Percentiles rank a stretch among this genome's conserved stretches.
Conservation (phyloP, 768 basidiomycete species). For the Suillus decipiens region DNA sequence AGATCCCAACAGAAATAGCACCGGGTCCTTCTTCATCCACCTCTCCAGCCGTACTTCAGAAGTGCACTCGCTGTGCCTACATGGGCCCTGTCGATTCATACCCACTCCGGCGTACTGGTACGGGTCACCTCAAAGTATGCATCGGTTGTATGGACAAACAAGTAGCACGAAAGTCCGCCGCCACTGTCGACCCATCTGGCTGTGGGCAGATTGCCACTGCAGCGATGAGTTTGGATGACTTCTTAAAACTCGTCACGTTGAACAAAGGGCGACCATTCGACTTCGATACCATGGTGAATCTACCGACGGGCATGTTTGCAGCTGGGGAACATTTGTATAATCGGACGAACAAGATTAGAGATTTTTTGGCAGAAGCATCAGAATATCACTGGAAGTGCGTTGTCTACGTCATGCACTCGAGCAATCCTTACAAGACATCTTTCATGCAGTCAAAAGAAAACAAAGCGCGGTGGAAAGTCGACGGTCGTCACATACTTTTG, state of each 20-base stretch:
- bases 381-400: conserved; percentile 39
- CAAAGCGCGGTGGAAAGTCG: conserved; percentile 36
- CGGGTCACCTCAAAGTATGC: conserved; percentile 35
- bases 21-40: conserved; percentile 14
- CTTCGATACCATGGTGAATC: conserved; percentile 37
- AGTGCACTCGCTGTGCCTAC: conserved; percentile 35
- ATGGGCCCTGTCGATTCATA: conserved; percentile 29
- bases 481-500: conserved; percentile 39
- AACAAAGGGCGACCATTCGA: conserved; percentile 35
- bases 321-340: conserved; percentile 37
- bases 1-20: conserved; percentile 18
- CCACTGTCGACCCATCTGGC: conserved; percentile 28
- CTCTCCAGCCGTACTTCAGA: conserved; percentile 20
- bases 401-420: background rate
- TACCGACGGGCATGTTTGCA: conserved; percentile 32
- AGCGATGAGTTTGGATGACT: conserved; percentile 36
- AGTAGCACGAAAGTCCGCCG: conserved; percentile 34
- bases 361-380: conserved; percentile 34
- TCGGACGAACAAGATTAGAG: conserved; percentile 37
- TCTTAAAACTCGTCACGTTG: conserved; percentile 33
- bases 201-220: conserved; percentile 38
- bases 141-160: conserved; percentile 36
- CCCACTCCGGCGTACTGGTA: conserved; percentile 32
- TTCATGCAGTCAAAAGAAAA: conserved; percentile 32
- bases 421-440: background rate